phyloP scores from a whole-genome alignment of 108 stramenopile genomes.

The Cyclotella distinguenda region DNA sequence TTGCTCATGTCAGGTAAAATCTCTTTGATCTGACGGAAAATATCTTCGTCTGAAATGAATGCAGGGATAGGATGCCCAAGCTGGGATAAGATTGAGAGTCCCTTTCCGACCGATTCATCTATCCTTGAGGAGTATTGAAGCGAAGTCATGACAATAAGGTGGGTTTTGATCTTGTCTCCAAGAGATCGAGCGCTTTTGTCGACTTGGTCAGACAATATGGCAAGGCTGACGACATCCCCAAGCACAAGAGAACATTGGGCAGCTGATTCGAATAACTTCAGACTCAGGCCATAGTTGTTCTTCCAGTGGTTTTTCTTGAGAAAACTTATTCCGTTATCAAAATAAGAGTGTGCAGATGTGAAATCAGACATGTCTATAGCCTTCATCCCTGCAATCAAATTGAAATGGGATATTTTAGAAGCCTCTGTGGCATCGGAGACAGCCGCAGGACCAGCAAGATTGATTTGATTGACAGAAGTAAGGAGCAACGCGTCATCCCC shows the following conservation, averaged over 20 bases:
- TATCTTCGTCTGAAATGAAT: not conserved
- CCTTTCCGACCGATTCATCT: not conserved
- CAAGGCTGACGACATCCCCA: not conserved
- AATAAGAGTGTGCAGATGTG: slow-evolving; percentile 3
- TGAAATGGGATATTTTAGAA: slow-evolving; percentile 3
- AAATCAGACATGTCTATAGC: slow-evolving; percentile 21
- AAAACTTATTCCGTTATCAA: slow-evolving; percentile 12
- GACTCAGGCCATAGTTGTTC: slow-evolving; percentile 19
- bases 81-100: not conserved
- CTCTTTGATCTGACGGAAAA: not conserved
- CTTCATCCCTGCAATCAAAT: slow-evolving; percentile 19
- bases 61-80: slow-evolving; percentile 13
- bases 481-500: slow-evolving; percentile 1
- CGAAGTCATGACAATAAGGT: not conserved
- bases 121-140: not conserved
- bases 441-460: slow-evolving; percentile 4
- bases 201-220: slow-evolving; percentile 5
- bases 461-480: slow-evolving; percentile 11
- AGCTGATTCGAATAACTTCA: slow-evolving; percentile 20
- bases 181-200: slow-evolving; percentile 1
- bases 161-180: slow-evolving; percentile 5
- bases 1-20: slow-evolving; percentile 2
- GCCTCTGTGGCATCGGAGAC: slow-evolving; percentile 1
- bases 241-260: slow-evolving; percentile 6
- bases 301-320: slow-evolving; percentile 18